Evolutionary conservation across 2,329 filamentous ascomycete species (phyloP).

Genomic region (Phoma sp.): DNA sequence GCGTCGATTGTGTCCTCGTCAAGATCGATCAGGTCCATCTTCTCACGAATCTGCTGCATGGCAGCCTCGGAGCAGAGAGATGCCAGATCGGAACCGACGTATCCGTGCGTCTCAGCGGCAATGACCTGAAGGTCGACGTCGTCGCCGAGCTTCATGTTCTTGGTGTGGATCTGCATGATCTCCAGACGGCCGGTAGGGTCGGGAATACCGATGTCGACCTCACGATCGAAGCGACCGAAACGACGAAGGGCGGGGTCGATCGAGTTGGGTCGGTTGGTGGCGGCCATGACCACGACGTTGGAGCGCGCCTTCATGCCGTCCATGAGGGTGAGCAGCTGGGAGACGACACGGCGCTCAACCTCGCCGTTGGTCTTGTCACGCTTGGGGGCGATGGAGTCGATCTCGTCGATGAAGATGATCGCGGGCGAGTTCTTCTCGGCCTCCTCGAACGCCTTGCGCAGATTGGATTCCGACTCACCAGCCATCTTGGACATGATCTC

Average conservation of each 20-base stretch:
- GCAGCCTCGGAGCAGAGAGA: slow-evolving; percentile 98
- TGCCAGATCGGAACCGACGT: slow-evolving; percentile 97
- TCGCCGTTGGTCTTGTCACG: slow-evolving; percentile 99
- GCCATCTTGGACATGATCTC: slow-evolving; percentile 99
- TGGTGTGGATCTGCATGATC: slow-evolving; percentile 99
- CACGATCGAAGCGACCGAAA: slow-evolving; percentile 98
- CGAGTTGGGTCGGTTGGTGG: slow-evolving; percentile 97
- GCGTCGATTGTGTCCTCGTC: slow-evolving; percentile 99
- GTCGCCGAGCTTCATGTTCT: slow-evolving; percentile 99
- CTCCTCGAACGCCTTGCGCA: slow-evolving; percentile 99
- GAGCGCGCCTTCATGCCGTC: slow-evolving; percentile 99
- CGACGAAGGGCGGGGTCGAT: slow-evolving; percentile 97
- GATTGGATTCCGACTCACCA: slow-evolving; percentile 97
- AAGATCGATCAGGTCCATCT: slow-evolving; percentile 99
- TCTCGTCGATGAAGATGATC: slow-evolving; percentile 99
- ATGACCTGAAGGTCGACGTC: slow-evolving; percentile 98
- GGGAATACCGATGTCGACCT: slow-evolving; percentile 97
- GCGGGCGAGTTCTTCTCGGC: slow-evolving; percentile 99
- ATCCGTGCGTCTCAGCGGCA: slow-evolving; percentile 96
- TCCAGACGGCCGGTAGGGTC: slow-evolving; percentile 98
- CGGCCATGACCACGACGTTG: slow-evolving; percentile 98
- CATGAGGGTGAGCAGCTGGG: slow-evolving; percentile 96
- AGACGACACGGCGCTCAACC: slow-evolving; percentile 97
- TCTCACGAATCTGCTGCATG: slow-evolving; percentile 99
- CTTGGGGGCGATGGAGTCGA: slow-evolving; percentile 98